Evolutionary conservation across 495 filamentous ascomycete species (phyloP).

Genomic region (Astrothelium macrocarpum): DNA sequence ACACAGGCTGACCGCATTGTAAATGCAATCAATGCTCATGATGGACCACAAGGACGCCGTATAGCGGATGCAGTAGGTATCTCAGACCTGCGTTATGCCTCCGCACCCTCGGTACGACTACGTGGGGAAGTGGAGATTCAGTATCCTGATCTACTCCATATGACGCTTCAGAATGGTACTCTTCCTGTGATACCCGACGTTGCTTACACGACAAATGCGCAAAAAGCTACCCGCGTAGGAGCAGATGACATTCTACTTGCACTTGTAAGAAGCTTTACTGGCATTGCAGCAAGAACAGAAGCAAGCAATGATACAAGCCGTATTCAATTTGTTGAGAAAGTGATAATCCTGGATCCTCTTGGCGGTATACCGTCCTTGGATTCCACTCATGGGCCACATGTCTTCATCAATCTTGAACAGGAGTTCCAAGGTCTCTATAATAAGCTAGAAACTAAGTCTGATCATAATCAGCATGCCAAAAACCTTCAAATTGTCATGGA

Average conservation of each 20-base stretch:
- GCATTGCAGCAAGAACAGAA: constrained; percentile 22
- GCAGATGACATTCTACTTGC: constrained; percentile 63
- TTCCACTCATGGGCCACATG: constrained; percentile 59
- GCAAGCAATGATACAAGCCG: constrained; percentile 7
- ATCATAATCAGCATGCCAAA: constrained; percentile 32
- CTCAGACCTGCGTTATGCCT: constrained; percentile 21
- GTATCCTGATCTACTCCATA: constrained; percentile 51
- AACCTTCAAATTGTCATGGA: constrained; percentile 64
- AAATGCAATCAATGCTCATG: constrained; percentile 57
- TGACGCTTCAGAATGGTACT: constrained; percentile 61
- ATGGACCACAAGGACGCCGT: constrained; percentile 54
- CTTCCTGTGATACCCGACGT: constrained; percentile 69
- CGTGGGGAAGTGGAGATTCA: constrained; percentile 36
- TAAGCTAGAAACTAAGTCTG: constrained; percentile 39
- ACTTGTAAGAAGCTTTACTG: constrained; percentile 62
- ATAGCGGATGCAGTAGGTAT: constrained; percentile 56
- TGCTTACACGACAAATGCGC: constrained; percentile 53
- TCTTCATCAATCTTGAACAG: constrained; percentile 93
- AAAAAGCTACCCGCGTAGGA: constrained; percentile 44
- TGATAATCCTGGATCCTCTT: constrained; percentile 81
- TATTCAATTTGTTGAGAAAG: constrained; percentile 55
- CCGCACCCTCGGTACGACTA: constrained; percentile 10
- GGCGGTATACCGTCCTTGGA: constrained; percentile 74
- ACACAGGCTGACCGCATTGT: constrained; percentile 67
- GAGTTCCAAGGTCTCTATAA: constrained; percentile 61